These are phyloP conservation scores for Buddleja alternifolia DNA, from an alignment of 257 asterid species.

Conservation along the genomic window DNA sequence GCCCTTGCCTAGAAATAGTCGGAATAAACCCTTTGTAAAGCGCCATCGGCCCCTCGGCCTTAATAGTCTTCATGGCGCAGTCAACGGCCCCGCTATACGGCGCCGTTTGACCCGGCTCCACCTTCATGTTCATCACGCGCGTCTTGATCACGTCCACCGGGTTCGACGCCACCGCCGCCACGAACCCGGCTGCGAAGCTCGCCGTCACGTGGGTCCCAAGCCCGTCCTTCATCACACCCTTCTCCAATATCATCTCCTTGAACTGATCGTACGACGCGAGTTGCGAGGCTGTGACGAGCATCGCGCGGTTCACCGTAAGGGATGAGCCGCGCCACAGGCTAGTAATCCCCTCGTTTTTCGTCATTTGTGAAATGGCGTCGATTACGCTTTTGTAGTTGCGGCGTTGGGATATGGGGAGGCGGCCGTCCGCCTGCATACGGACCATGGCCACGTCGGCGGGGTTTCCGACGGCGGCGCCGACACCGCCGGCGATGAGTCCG, in stretches of 20 bases:
- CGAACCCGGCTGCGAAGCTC: constrained; percentile 93
- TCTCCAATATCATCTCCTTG: constrained; percentile 62
- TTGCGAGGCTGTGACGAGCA: constrained; percentile 89
- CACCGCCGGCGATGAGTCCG: constrained; percentile 80
- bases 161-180: constrained; percentile 85
- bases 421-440: constrained; percentile 95
- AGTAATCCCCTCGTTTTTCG: constrained; percentile 61
- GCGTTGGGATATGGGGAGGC: constrained; percentile 73
- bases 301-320: constrained; percentile 89
- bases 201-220: constrained; percentile 86
- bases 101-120: constrained; percentile 63
- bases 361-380: constrained; percentile 83
- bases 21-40: constrained; percentile 87
- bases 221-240: constrained; percentile 68
- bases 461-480: constrained; percentile 92
- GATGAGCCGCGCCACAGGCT: constrained; percentile 97
- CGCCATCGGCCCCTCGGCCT: constrained; percentile 85
- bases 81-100: constrained; percentile 83
- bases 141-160: constrained; percentile 94
- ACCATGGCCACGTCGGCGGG: constrained; percentile 98
- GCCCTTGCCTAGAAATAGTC: constrained; percentile 87
- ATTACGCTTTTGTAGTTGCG: constrained; percentile 86
- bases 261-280: constrained; percentile 85
- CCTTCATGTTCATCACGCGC: constrained; percentile 92
- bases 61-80: constrained; percentile 81